Evolutionary conservation across 1,139 yeast genomes (phyloP).

Genomic region (Torulaspora pretoriensis): DNA sequence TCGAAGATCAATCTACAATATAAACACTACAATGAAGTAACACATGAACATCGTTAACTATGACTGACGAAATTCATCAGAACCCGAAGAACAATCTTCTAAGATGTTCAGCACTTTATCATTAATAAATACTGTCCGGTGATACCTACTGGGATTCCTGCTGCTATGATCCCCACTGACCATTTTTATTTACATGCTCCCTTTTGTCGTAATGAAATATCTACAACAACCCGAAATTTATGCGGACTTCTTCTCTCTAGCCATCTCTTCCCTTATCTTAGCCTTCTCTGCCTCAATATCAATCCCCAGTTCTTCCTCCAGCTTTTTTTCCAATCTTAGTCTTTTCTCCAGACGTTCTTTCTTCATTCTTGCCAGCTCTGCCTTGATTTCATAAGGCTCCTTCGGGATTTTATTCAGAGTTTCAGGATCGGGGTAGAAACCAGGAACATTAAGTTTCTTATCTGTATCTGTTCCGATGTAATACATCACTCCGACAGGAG

Average conservation of each 20-base stretch:
- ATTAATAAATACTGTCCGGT: not conserved
- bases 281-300: slow-evolving; percentile 42
- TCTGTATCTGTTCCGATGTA: slow-evolving; percentile 90
- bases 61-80: not conserved
- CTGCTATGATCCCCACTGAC: not conserved
- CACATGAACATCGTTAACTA: not conserved
- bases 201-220: not conserved
- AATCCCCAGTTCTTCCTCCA: slow-evolving; percentile 63
- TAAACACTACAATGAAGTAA: not conserved
- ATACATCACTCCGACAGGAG: slow-evolving; percentile 87
- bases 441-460: slow-evolving; percentile 84
- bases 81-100: not conserved
- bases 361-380: slow-evolving; percentile 83
- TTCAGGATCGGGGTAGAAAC: slow-evolving; percentile 96
- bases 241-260: slow-evolving; percentile 8
- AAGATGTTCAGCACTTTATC: not conserved
- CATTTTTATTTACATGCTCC: slow-evolving; percentile 5
- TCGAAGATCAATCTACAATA: not conserved
- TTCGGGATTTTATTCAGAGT: slow-evolving; percentile 87
- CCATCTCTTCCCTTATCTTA: slow-evolving; percentile 32
- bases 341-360: slow-evolving; percentile 71
- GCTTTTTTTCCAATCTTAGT: slow-evolving; percentile 65
- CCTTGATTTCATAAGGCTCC: slow-evolving; percentile 86
- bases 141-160: not conserved
- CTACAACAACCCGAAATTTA: not conserved